Base-by-base conservation (phyloP, 2,329 filamentous ascomycete species). In the Pseudogymnoascus pannorum region DNA sequence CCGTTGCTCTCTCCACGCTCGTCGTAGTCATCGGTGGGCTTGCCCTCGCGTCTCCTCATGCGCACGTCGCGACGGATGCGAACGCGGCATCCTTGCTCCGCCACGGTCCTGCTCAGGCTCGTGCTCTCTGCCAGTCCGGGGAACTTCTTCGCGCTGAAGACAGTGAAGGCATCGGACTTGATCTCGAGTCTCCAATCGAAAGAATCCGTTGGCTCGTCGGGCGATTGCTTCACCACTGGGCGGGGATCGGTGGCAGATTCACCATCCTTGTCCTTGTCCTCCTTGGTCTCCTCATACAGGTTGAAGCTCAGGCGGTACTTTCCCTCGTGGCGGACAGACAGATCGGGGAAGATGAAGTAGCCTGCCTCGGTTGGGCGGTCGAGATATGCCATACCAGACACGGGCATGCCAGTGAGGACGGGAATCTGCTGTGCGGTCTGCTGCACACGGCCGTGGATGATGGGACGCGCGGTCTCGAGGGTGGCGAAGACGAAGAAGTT, bases 61-160 rank as follows among this genome's bases (percentile, higher is more conserved):
- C 92, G 87, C 5, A 96, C 91, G 75, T 97, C 94, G 65, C 94
- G 89, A 61, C 94, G 86, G 70, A 99, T 99, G 51, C 94, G 88
- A 26, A 99, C 94, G 67, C 93, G 91, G 74, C 94, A 97, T 62
- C 94, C 94, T 75, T 99, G 94, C 74, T 99, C 93, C 16, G 93
- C 92, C 44, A 99, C 92, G 35, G 91, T 88, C 65, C 92, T 88
- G 75, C 92, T 97, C 58, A 97, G 79, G 11, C 83, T 79, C 0
- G 94, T 99, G 77, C 92, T 97, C 74, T 94, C 91, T 48, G 89
- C 88, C 63, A 97, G 79, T 16, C 93, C 94, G 14, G 94, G 94
- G 77, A 99, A 99, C 78, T 97, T 97, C 86, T 97, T 99, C 59
- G 94, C 94, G 69, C 92, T 97, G 78, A 83, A 97, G 42, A 97